These are phyloP conservation scores for Pezicula carpinea DNA, from an alignment of 2,329 filamentous ascomycete genomes.

Conservation along the genomic window DNA sequence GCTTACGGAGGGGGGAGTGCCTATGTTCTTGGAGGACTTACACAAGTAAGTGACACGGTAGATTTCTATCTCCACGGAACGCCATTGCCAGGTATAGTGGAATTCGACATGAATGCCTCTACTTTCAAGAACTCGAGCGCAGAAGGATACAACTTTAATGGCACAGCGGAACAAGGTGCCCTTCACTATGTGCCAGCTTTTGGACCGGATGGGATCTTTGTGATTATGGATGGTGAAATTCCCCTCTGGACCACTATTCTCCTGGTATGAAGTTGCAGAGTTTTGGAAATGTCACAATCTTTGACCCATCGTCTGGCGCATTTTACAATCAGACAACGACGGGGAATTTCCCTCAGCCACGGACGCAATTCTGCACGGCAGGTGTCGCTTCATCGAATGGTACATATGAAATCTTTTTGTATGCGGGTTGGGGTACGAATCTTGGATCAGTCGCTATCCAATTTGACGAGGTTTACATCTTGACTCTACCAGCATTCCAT, in stretches of 20 bases:
- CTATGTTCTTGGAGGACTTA: no score
- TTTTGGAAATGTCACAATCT: constrained; percentile 9
- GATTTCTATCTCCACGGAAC: no score
- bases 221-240: constrained; percentile 1
- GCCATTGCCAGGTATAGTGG: no score
- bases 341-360: constrained; percentile 9
- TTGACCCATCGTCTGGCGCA: constrained; percentile 5
- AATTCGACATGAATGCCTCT: no score
- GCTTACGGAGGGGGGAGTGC: no score
- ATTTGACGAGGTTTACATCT: constrained; percentile 13
- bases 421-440: constrained; percentile 11
- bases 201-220: constrained; percentile 5
- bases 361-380: constrained; percentile 10
- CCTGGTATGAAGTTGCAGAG: not conserved
- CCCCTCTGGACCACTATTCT: not conserved
- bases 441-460: constrained; percentile 4
- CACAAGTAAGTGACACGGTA: no score
- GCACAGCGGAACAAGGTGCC: not conserved
- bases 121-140: constrained; percentile 8
- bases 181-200: constrained; percentile 7
- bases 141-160: not conserved
- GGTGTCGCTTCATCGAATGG: constrained; percentile 7
- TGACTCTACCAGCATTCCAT: constrained; percentile 16
- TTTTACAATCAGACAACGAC: constrained; percentile 10
- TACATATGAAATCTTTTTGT: constrained; percentile 12